A percentile compares a stretch with the other conserved stretches of the same genome.
Conservation (phyloP, 371 early-diverging fungal genomes). For the Mitosporidium daphniae region DNA sequence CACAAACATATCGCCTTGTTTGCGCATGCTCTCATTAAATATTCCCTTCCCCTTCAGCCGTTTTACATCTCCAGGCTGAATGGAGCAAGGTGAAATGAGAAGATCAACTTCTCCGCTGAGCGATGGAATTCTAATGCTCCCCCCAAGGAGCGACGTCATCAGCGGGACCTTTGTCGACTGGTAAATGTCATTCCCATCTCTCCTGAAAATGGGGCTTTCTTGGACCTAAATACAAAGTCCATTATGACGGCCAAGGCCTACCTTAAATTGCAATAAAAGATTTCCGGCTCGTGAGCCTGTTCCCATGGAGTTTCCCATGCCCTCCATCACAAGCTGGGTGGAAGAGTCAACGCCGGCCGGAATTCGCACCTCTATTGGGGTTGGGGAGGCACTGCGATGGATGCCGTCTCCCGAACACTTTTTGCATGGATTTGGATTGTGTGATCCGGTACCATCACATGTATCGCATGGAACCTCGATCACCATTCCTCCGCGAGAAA, state of each 20-base stretch:
- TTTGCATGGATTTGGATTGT: too few relatives aligned
- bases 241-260: not conserved
- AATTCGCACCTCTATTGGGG: too few relatives aligned
- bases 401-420: too few relatives aligned
- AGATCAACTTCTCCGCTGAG: constrained; percentile 64
- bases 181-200: constrained; percentile 32
- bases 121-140: constrained; percentile 37
- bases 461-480: too few relatives aligned
- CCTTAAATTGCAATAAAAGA: constrained; percentile 22
- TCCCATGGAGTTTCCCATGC: too few relatives aligned
- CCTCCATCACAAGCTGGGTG: too few relatives aligned
- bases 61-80: constrained; percentile 43
- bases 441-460: too few relatives aligned
- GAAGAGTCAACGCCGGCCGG: too few relatives aligned
- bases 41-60: constrained; percentile 32
- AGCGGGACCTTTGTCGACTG: constrained; percentile 30
- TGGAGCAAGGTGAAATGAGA: constrained; percentile 29
- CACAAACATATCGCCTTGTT: too few relatives aligned
- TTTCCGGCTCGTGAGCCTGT: constrained; percentile 35
- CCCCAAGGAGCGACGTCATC: constrained; percentile 41
- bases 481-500: too few relatives aligned
- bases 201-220: constrained; percentile 24
- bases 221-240: constrained; percentile 4
- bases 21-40: constrained; percentile 8
- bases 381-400: too few relatives aligned